phyloP scores from a whole-genome alignment of 225 moss, liverwort and hornwort species.

The Antitrichia curtipendula region DNA sequence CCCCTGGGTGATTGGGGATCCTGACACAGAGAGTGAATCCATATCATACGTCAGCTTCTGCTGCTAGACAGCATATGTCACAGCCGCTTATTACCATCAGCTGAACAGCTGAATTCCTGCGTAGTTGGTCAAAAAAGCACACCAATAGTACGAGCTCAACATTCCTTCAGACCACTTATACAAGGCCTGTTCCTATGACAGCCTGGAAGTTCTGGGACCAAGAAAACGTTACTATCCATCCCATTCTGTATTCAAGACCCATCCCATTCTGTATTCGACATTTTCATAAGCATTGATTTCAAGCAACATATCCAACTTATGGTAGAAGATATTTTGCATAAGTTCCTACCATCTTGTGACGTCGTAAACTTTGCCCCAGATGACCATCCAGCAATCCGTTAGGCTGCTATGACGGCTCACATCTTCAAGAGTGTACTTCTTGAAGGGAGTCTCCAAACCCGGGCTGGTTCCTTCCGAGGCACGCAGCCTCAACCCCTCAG shows the following conservation, averaged over 20 bases:
- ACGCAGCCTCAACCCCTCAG: slow-evolving; percentile 26
- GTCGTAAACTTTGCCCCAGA: slow-evolving; percentile 93
- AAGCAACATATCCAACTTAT: neutral
- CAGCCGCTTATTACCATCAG: neutral
- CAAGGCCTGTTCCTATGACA: neutral
- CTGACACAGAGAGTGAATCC: slow-evolving; percentile 39
- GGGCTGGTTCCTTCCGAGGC: neutral
- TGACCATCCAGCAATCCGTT: slow-evolving; percentile 84
- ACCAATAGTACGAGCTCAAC: slow-evolving; percentile 5
- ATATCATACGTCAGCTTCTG: slow-evolving; percentile 27
- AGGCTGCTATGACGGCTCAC: slow-evolving; percentile 71
- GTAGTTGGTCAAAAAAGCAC: slow-evolving; percentile 10
- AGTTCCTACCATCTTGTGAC: slow-evolving; percentile 68
- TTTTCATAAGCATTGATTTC: neutral
- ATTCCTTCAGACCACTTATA: neutral
- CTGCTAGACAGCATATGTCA: slow-evolving; percentile 5
- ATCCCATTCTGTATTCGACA: neutral
- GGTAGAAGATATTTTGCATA: neutral
- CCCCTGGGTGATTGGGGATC: slow-evolving; percentile 92
- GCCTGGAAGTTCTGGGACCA: neutral
- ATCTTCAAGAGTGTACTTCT: slow-evolving; percentile 68
- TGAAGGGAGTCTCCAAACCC: slow-evolving; percentile 7
- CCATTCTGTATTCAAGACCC: neutral
- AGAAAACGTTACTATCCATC: neutral
- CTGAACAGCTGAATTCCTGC: slow-evolving; percentile 2